phyloP scores from a whole-genome alignment of 2,329 filamentous ascomycete species.

The Dryadomyces quercus-mongolicae region DNA sequence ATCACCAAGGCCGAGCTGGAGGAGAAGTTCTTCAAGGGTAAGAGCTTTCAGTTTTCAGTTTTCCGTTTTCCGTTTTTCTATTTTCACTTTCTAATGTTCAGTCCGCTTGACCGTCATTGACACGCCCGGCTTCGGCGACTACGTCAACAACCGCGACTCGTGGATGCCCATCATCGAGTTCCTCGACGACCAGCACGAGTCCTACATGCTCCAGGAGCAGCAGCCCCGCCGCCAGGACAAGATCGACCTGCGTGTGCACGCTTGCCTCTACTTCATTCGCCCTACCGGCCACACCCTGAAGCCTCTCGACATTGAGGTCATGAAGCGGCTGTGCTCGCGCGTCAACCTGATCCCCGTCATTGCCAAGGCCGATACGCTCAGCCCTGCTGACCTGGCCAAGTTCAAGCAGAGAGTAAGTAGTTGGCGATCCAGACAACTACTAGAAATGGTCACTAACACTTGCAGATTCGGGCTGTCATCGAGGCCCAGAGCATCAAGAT shows the following conservation, averaged over 20 bases:
- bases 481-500: constrained; percentile 99
- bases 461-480: constrained; percentile 75
- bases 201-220: constrained; percentile 99
- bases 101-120: constrained; percentile 98
- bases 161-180: constrained; percentile 99
- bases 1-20: constrained; percentile 99
- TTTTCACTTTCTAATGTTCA: constrained; percentile 25
- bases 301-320: constrained; percentile 97
- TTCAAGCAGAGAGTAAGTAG: constrained; percentile 81
- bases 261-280: constrained; percentile 97
- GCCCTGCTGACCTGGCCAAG: constrained; percentile 76
- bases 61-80: background rate
- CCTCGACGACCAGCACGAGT: constrained; percentile 99
- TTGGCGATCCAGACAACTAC: background rate
- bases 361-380: constrained; percentile 96
- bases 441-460: background rate
- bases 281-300: constrained; percentile 97
- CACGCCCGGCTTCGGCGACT: constrained; percentile 97
- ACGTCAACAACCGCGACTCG: constrained; percentile 99
- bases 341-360: constrained; percentile 98
- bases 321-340: constrained; percentile 96
- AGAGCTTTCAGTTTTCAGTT: too few species aligned
- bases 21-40: constrained; percentile 99
- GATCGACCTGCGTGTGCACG: constrained; percentile 97
- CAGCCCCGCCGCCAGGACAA: constrained; percentile 96